Conservation (phyloP, 192 early-diverging fungal species). For the Dimargaris xerosporica region DNA sequence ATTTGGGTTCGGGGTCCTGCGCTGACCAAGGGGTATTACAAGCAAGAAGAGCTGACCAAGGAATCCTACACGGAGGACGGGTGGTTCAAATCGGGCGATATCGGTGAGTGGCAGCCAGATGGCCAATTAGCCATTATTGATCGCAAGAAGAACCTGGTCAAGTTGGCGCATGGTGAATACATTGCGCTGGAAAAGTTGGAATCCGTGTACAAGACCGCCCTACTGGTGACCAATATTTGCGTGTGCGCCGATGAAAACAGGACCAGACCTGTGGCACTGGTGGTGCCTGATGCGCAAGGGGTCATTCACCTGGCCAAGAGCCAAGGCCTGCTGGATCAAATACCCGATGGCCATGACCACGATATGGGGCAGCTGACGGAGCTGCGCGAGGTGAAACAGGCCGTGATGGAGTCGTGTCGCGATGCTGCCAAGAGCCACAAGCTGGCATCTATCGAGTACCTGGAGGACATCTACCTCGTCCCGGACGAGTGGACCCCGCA, state of each 20-base stretch:
- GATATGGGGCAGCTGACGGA: slow-evolving; percentile 12
- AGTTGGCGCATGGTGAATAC: slow-evolving; percentile 80
- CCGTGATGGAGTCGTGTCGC: slow-evolving; percentile 26
- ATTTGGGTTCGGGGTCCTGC: slow-evolving; percentile 69
- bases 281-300: slow-evolving; percentile 38
- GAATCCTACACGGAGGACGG: slow-evolving; percentile 57
- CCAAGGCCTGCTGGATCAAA: not conserved
- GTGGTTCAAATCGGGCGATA: slow-evolving; percentile 83
- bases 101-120: slow-evolving; percentile 66
- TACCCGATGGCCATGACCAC: slow-evolving; percentile 10
- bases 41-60: slow-evolving; percentile 45
- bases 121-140: slow-evolving; percentile 79
- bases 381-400: slow-evolving; percentile 13
- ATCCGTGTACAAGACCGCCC: slow-evolving; percentile 63
- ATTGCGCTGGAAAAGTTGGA: slow-evolving; percentile 93
- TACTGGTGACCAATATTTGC: slow-evolving; percentile 61
- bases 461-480: slow-evolving; percentile 48
- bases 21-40: slow-evolving; percentile 67
- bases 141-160: slow-evolving; percentile 87
- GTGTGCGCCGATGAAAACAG: slow-evolving; percentile 59
- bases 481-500: slow-evolving; percentile 83
- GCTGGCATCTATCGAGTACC: slow-evolving; percentile 57
- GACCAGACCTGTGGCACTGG: slow-evolving; percentile 56
- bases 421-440: slow-evolving; percentile 42
- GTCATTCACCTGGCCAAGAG: slow-evolving; percentile 9